These are phyloP conservation scores for Puccinia novopanici DNA, from an alignment of 1,284 basidiomycete species.

Conservation along the genomic window DNA sequence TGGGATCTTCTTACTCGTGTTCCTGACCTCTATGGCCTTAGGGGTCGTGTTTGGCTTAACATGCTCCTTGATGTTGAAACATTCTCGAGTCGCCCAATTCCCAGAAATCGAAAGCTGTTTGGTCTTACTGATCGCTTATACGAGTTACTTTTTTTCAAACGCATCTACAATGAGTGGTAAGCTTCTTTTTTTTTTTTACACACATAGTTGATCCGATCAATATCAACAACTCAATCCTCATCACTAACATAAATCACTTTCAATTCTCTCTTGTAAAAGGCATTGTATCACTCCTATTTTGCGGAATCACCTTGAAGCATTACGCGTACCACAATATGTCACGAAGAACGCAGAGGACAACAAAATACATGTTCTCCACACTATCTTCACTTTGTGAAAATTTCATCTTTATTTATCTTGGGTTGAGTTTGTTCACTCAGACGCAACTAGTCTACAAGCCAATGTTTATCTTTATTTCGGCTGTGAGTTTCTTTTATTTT, in stretches of 20 bases:
- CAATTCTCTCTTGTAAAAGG: constrained; percentile 60
- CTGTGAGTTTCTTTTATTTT: constrained; percentile 60
- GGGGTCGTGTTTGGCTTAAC: constrained; percentile 87
- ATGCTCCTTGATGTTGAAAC: constrained; percentile 89
- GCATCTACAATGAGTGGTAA: constrained; percentile 82
- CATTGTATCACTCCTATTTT: constrained; percentile 96
- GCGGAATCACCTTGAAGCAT: constrained; percentile 98
- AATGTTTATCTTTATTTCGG: constrained; percentile 86
- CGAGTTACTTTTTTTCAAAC: constrained; percentile 98
- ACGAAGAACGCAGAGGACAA: constrained; percentile 83
- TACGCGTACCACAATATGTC: constrained; percentile 99
- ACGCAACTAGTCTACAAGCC: constrained; percentile 88
- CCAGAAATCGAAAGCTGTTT: constrained; percentile 92
- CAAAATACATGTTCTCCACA: constrained; percentile 91
- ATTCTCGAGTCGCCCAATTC: constrained; percentile 82
- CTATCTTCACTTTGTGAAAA: constrained; percentile 94
- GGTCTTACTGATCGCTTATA: constrained; percentile 90
- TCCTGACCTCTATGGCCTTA: constrained; percentile 88
- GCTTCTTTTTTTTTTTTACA: constrained; percentile 51
- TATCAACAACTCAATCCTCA: background rate
- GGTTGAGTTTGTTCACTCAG: constrained; percentile 90
- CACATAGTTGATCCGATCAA: background rate
- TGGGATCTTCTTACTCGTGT: constrained; percentile 93
- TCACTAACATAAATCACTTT: background rate
- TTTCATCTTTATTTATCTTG: constrained; percentile 99